Evolutionary conservation across 495 filamentous ascomycete species (phyloP).

Genomic region (Aspergillus homomorphus): DNA sequence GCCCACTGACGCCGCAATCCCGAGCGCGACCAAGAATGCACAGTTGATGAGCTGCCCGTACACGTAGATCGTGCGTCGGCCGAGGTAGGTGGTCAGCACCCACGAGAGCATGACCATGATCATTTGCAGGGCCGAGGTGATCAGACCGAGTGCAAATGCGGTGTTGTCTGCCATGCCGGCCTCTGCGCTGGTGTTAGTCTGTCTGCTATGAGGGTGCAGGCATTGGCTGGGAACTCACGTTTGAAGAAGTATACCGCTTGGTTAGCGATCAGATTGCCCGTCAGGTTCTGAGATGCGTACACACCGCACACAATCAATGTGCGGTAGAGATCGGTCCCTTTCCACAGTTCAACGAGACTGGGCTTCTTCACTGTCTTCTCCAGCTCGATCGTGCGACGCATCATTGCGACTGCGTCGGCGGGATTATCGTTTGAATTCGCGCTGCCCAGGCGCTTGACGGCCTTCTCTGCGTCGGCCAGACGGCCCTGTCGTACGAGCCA

Average conservation of each 20-base stretch:
- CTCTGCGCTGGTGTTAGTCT: conserved; percentile 27
- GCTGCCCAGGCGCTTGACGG: conserved; percentile 59
- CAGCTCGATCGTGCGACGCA: conserved; percentile 66
- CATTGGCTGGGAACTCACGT: conserved; percentile 23
- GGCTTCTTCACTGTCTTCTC: conserved; percentile 55
- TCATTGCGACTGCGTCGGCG: conserved; percentile 68
- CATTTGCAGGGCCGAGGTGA: conserved; percentile 37
- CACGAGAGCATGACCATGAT: conserved; percentile 44
- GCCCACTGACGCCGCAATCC: conserved; percentile 63
- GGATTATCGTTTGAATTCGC: conserved; percentile 50
- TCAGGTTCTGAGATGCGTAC: conserved; percentile 37
- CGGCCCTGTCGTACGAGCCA: conserved; percentile 50
- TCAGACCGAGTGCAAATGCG: conserved; percentile 35
- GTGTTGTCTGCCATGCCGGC: conserved; percentile 57
- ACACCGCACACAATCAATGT: conserved; percentile 66
- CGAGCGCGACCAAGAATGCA: conserved; percentile 58
- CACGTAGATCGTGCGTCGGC: conserved; percentile 67
- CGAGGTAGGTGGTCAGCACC: conserved; percentile 65
- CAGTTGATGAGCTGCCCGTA: conserved; percentile 58
- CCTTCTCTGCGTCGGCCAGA: conserved; percentile 57
- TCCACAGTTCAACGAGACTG: conserved; percentile 62
- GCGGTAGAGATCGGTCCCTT: conserved; percentile 61
- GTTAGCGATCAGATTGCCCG: conserved; percentile 68
- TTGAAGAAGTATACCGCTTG: conserved; percentile 76
- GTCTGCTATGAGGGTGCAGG: conserved; percentile 18